phyloP scores from a whole-genome alignment of 2,329 filamentous ascomycete species.

The Beauveria sp. region DNA sequence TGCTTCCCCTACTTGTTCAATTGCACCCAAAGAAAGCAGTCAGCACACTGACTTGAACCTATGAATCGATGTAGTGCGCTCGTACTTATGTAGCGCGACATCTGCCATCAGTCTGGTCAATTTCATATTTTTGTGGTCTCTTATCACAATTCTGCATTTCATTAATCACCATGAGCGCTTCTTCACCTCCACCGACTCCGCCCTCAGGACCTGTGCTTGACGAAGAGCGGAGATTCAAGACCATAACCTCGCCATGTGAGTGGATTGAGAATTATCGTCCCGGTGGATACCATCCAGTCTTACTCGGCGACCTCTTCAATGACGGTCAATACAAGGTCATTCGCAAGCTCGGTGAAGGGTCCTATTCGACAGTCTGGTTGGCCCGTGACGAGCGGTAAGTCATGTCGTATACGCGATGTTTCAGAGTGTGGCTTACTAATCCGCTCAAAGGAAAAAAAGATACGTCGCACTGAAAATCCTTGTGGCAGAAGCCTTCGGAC shows the following conservation, averaged over 20 bases:
- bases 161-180: conserved; percentile 15
- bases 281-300: conserved; percentile 36
- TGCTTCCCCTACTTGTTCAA: too few species aligned
- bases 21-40: too few species aligned
- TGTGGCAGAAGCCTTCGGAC: conserved; percentile 13
- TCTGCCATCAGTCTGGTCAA: background rate
- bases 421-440: background rate
- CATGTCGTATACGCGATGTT: background rate
- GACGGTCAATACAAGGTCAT: conserved; percentile 33
- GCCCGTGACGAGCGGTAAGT: conserved; percentile 24
- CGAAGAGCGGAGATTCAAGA: conserved; percentile 19
- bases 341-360: conserved; percentile 37
- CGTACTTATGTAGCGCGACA: background rate
- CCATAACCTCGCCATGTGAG: conserved; percentile 20
- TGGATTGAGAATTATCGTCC: conserved; percentile 26
- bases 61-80: background rate
- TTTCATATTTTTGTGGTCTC: background rate
- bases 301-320: conserved; percentile 32
- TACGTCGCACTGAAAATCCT: conserved; percentile 23
- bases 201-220: conserved; percentile 15
- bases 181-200: conserved; percentile 19
- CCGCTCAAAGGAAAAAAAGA: conserved; percentile 15
- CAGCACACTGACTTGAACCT: too few species aligned
- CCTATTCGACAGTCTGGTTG: conserved; percentile 40
- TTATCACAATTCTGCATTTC: conserved; percentile 6